Conservation (phyloP, 306 rosid genomes). For the Ormosia semicastrata region DNA sequence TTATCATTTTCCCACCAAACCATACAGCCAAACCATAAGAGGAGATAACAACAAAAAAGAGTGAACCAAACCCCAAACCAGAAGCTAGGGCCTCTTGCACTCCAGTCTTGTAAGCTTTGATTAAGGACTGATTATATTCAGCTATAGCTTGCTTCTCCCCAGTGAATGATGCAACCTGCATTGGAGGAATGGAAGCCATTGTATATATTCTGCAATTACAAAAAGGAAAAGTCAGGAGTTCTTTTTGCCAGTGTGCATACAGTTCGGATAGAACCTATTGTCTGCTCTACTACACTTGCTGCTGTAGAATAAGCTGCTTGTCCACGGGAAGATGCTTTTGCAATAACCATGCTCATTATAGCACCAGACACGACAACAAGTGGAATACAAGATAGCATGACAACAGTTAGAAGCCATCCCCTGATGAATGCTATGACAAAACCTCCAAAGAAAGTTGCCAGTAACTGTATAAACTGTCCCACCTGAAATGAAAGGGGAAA, state of each 20-base stretch:
- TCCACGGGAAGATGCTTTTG: conserved; percentile 58
- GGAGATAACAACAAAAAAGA: conserved; percentile 38
- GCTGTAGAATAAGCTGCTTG: conserved; percentile 68
- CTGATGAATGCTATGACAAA: conserved; percentile 61
- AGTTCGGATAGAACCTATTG: conserved; percentile 74
- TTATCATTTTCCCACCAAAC: conserved; percentile 76
- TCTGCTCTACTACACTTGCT: conserved; percentile 70
- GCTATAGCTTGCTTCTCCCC: conserved; percentile 70
- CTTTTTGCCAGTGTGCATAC: conserved; percentile 35
- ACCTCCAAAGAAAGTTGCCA: conserved; percentile 56
- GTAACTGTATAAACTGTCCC: conserved; percentile 57
- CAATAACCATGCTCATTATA: conserved; percentile 32
- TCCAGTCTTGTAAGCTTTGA: conserved; percentile 47
- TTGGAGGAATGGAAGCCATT: background rate
- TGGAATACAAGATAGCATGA: conserved; percentile 74
- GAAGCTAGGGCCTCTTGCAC: conserved; percentile 68
- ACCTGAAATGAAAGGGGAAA: conserved; percentile 46
- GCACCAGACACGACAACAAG: conserved; percentile 62
- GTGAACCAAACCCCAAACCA: conserved; percentile 58
- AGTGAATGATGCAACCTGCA: conserved; percentile 87
- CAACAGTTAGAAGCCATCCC: conserved; percentile 82
- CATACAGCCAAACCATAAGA: conserved; percentile 70
- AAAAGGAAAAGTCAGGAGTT: background rate
- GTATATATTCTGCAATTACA: background rate
- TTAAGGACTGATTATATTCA: background rate